These are phyloP conservation scores for Fonsecaea pedrosoi DNA, from an alignment of 2,329 filamentous ascomycete genomes.

Conservation along the genomic window DNA sequence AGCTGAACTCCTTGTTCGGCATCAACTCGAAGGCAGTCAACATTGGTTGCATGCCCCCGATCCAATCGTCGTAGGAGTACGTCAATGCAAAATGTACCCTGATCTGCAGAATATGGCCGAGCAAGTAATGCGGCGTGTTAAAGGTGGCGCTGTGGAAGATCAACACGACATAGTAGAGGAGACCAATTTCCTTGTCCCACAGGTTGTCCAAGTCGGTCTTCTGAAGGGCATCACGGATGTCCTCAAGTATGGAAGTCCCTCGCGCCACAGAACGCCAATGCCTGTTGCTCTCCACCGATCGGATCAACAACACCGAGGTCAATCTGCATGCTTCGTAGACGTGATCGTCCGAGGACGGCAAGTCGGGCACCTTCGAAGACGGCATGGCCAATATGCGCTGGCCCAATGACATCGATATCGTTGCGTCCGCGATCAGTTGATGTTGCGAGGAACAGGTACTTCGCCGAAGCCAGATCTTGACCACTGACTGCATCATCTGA, in stretches of 20 bases:
- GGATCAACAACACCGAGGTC: slow-evolving; percentile 26
- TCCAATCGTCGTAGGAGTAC: slow-evolving; percentile 28
- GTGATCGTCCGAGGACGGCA: slow-evolving; percentile 23
- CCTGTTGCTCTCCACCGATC: slow-evolving; percentile 10
- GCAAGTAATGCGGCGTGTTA: slow-evolving; percentile 22
- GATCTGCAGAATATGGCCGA: slow-evolving; percentile 17
- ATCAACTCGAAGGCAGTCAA: slow-evolving; percentile 22
- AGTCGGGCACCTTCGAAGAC: slow-evolving; percentile 11
- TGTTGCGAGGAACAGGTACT: neutral
- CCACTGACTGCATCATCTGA: slow-evolving; percentile 27
- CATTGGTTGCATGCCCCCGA: slow-evolving; percentile 29
- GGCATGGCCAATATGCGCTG: slow-evolving; percentile 23
- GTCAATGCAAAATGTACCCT: slow-evolving; percentile 27
- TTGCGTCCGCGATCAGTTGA: neutral
- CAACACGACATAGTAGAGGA: slow-evolving; percentile 28
- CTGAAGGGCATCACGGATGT: slow-evolving; percentile 18
- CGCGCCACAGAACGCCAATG: slow-evolving; percentile 16
- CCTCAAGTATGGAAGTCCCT: slow-evolving; percentile 11
- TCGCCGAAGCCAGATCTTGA: slow-evolving; percentile 25
- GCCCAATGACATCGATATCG: slow-evolving; percentile 14
- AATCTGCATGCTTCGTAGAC: slow-evolving; percentile 30
- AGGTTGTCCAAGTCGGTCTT: slow-evolving; percentile 22
- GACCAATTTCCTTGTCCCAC: slow-evolving; percentile 27
- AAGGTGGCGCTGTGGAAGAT: slow-evolving; percentile 30
- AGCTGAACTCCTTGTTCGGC: neutral